phyloP scores from a whole-genome alignment of 495 filamentous ascomycete species.

The Bacidia gigantensis region DNA sequence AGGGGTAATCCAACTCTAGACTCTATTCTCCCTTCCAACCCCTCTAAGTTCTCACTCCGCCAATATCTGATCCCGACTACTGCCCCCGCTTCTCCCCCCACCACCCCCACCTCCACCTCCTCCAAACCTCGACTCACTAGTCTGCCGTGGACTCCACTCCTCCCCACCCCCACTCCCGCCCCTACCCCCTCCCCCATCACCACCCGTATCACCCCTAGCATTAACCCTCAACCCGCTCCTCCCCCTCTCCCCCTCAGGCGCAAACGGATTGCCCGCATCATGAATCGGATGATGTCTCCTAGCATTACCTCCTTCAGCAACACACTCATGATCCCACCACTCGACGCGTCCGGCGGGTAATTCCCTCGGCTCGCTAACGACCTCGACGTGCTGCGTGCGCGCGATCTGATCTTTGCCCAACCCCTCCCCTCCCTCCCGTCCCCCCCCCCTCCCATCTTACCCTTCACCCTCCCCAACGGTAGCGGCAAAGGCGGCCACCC shows the following conservation, averaged over 20 bases:
- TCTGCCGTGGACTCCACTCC: background rate
- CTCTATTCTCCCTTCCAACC: no score
- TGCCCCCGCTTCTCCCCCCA: background rate
- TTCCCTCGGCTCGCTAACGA: conserved; percentile 13
- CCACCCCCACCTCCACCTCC: no score
- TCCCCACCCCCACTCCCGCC: background rate
- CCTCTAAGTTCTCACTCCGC: background rate
- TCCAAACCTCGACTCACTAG: no score
- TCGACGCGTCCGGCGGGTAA: background rate
- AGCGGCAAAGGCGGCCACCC: no score
- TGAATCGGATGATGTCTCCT: background rate
- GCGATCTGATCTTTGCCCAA: conserved; percentile 9
- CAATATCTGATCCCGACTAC: background rate
- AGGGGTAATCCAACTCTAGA: no score
- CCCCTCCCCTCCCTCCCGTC: background rate
- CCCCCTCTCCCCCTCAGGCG: background rate
- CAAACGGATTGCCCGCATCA: background rate
- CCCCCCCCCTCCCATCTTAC: background rate
- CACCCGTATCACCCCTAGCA: background rate
- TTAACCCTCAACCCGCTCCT: background rate
- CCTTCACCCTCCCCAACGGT: background rate
- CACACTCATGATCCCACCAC: background rate
- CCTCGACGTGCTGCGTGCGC: conserved; percentile 16
- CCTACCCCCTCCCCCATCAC: background rate
- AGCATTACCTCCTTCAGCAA: background rate